A percentile compares a stretch with the other conserved stretches of the same genome.
These are phyloP conservation scores for Cryptococcus sp. DNA, from an alignment of 1,284 basidiomycete species.

Conservation along the genomic window DNA sequence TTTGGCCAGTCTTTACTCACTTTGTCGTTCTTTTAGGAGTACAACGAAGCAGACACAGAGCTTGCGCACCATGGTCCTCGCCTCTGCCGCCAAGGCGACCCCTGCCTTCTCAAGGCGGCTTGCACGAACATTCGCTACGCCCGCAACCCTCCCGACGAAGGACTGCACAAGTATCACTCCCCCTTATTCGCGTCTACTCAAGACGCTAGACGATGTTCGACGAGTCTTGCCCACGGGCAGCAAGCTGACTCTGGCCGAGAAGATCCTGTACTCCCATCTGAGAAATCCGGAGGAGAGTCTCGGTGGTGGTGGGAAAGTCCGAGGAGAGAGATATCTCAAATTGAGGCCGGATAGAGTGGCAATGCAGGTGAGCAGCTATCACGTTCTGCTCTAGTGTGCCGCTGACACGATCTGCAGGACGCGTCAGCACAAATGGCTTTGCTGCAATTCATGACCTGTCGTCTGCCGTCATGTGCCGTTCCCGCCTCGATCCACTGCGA, in stretches of 20 bases:
- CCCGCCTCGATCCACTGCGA: conserved; percentile 92
- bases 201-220: conserved; percentile 74
- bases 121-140: conserved; percentile 46
- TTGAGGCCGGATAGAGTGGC: conserved; percentile 90
- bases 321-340: conserved; percentile 89
- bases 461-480: conserved; percentile 77
- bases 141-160: conserved; percentile 44
- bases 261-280: conserved; percentile 95
- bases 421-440: conserved; percentile 95
- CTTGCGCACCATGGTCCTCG: not conserved
- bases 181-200: conserved; percentile 75
- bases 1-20: no score
- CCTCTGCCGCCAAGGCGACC: conserved; percentile 1
- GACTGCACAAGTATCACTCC: conserved; percentile 74
- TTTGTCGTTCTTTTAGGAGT: no score
- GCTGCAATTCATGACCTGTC: conserved; percentile 98
- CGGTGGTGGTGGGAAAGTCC: conserved; percentile 64
- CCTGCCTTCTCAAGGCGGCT: conserved; percentile 3
- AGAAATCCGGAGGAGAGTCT: conserved; percentile 73
- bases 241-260: conserved; percentile 86
- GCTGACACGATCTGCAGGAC: conserved; percentile 56
- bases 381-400: no score
- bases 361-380: conserved; percentile 67
- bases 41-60: no score
- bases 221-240: conserved; percentile 63